phyloP scores from a whole-genome alignment of 2,329 filamentous ascomycete species.

The Exophiala alcalophila region DNA sequence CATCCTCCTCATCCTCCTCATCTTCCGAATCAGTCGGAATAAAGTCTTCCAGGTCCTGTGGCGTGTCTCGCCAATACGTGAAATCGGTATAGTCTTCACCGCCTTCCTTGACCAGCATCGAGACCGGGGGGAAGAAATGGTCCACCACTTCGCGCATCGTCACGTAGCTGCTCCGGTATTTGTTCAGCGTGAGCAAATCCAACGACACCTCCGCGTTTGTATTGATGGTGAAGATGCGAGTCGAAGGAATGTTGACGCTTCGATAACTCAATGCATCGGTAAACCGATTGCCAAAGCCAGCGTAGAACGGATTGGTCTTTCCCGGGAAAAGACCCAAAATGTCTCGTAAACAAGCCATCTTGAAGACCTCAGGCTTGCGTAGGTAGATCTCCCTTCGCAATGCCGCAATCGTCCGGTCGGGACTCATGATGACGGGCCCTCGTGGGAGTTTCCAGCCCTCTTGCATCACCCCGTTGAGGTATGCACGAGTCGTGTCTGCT shows the following conservation, averaged over 20 bases:
- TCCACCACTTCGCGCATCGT: conserved; percentile 97
- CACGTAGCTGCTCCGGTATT: conserved; percentile 93
- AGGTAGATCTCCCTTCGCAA: conserved; percentile 89
- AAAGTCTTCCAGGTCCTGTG: conserved; percentile 83
- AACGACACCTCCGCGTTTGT: conserved; percentile 93
- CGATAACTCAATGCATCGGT: conserved; percentile 96
- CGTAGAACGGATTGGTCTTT: conserved; percentile 82
- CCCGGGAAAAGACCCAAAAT: conserved; percentile 83
- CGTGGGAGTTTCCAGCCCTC: conserved; percentile 81
- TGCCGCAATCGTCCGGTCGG: conserved; percentile 91
- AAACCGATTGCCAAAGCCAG: conserved; percentile 92
- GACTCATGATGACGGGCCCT: conserved; percentile 91
- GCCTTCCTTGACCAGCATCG: conserved; percentile 78
- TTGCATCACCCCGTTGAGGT: conserved; percentile 84
- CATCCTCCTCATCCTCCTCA: conserved; percentile 49
- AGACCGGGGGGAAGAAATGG: conserved; percentile 94
- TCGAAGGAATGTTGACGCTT: conserved; percentile 90
- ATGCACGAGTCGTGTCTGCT: conserved; percentile 83
- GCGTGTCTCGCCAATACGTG: conserved; percentile 87
- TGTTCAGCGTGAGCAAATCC: conserved; percentile 85
- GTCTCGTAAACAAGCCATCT: conserved; percentile 96
- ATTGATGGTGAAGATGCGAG: conserved; percentile 97
- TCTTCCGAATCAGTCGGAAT: conserved; percentile 71
- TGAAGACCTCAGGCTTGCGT: conserved; percentile 96
- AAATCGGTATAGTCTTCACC: conserved; percentile 97